Evolutionary conservation across 306 rosid species (phyloP), one percentile per base, ranked within the genome.

Genomic region (Citrullus colocynthis): DNA sequence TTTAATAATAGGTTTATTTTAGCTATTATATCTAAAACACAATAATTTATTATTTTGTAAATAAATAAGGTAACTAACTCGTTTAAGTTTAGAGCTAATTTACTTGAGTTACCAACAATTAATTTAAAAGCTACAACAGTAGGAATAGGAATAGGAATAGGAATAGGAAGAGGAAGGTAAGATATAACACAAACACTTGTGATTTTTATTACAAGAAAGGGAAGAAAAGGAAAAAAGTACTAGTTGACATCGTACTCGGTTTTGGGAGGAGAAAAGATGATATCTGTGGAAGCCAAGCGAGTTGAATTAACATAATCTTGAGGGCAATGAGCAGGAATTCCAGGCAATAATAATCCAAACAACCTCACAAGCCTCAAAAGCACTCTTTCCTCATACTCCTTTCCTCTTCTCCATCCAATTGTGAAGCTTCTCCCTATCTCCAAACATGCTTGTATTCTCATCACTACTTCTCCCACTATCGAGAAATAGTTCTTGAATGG

Each of bases 401-500:
- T 36, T 14, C 98, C 98, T 71, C 6, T 52, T 2, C 72, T 17
- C 16, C 74, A 24, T 8, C 87, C 88, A 39, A 90, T 81, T 20
- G 88, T 75, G 57, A 85, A 87, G 54, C 97, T 78, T 78, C 97
- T 84, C 32, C 81, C 70, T 17, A 52, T 15, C 7, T 52, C 57
- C 8, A 52, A 15, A 18, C 55, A 72, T 8, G 97, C 90, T 5
- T 83, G 90, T 7, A 86, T 41, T 37, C 64, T 56, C 80, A 86
- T 91, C 0, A 91, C 88, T 39, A 91, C 80, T 20, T 66, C 71
- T 96, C 89, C 85, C n/a, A 79, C 28, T 76, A 84, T 37, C 42
- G 84, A 81, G 81, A 87, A 91, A 78, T 91, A 90, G 70, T 91
- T 93, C 90, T 84, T 91, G 82, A 88, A 85, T 28, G 98, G 98